phyloP scores from a whole-genome alignment of 1,284 basidiomycete species.

The Flammula alnicola region DNA sequence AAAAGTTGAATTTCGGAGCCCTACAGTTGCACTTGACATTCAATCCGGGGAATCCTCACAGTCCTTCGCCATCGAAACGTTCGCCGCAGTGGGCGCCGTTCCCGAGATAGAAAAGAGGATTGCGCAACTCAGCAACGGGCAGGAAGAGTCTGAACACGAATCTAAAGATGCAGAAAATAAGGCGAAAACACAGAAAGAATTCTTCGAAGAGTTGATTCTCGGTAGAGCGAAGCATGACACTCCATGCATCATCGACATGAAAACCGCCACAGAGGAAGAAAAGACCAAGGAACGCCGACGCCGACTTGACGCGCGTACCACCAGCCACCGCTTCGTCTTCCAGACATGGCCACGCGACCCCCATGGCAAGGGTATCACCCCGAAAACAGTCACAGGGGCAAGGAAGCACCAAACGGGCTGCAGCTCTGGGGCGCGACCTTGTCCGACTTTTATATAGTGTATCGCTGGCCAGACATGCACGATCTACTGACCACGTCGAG shows the following conservation, averaged over 20 bases:
- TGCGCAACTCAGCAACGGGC: too few relatives aligned
- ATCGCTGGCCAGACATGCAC: constrained; percentile 13
- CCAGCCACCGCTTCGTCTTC: constrained; percentile 29
- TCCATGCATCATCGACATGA: not conserved
- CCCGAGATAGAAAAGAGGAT: too few relatives aligned
- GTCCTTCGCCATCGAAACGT: too few relatives aligned
- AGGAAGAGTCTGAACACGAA: too few relatives aligned
- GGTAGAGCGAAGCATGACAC: too few relatives aligned
- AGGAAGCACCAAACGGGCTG: constrained; percentile 37
- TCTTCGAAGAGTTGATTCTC: too few relatives aligned
- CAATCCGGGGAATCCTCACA: too few relatives aligned
- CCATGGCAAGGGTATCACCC: constrained; percentile 29
- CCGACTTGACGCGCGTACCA: constrained; percentile 10
- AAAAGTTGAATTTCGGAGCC: too few relatives aligned
- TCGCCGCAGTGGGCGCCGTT: too few relatives aligned
- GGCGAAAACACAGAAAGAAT: too few relatives aligned
- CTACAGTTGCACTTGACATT: too few relatives aligned
- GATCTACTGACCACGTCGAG: constrained; percentile 30
- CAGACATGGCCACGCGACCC: constrained; percentile 40
- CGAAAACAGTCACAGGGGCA: constrained; percentile 29
- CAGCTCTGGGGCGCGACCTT: constrained; percentile 49
- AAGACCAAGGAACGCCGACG: constrained; percentile 11
- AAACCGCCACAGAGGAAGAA: constrained; percentile 1
- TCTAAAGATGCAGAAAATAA: too few relatives aligned
- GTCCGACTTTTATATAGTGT: constrained; percentile 45